Base-by-base conservation (phyloP, 1,284 basidiomycete genomes). In the Afroboletus lepidellus region DNA sequence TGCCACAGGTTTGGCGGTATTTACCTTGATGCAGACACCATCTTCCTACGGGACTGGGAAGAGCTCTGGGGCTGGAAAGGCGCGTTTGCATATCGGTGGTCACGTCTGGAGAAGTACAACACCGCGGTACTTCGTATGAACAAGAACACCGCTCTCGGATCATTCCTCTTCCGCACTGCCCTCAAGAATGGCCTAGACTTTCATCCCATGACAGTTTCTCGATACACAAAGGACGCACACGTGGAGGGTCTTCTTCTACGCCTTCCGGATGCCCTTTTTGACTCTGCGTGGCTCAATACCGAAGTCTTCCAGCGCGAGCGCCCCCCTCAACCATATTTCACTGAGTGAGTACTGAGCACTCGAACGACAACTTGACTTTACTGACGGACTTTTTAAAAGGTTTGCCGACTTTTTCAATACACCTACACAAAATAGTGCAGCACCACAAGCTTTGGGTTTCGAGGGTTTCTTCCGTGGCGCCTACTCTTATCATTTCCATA, bases 41-140 rank as follows among this genome's bases (percentile, higher is more conserved):
- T 94, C 50, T 82, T 94, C 59, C 71, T 94, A 13, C 82, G 92
- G n/a, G 92, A 94, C 64, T 94, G 92, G 92, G 90, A 92, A 65
- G 91, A 94, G 58, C 71, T 94, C 13, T 93, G 90, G 89, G 88
- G 88, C 21, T 92, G 87, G 83, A 83, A 84, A 59, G 90, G 90
- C 23, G 89, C 90, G 34, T 94, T 92, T 60, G 90, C 92, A 5
- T 94, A 93, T 65, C 78, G 90, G 3, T 93, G 91, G 91, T 87
- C 84, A 34, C 82, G 87, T 51, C 71, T 91, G 55, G 78, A 85
- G 58, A 87, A 85, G 63, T 93, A 93, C 69, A 93, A 93, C 72
- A 94, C 91, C 15, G 91, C 92, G 2, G 88, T 94, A 5, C 78
- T 94, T 51, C 88, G 85, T 62, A 74, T 94, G 71, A 89, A 91